Evolutionary conservation across 306 rosid species (phyloP), one percentile per base, ranked within the genome.

Genomic region (Heteromeles arbutifolia): DNA sequence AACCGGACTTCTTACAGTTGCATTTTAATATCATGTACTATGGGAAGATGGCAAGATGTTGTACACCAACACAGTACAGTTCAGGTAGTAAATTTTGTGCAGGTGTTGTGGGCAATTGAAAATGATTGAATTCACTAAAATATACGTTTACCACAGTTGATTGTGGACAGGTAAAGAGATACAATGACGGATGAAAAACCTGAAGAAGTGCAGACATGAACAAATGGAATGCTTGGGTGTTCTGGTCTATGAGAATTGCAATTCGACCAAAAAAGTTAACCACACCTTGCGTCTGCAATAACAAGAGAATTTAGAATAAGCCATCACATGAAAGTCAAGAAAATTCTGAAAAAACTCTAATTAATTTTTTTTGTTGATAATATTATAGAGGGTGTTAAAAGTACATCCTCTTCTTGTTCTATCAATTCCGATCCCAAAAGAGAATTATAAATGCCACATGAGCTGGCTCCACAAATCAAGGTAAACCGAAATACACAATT

Each of bases 171-270:
- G 62, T 14, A 28, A 69, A 41, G 39, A 58, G 69, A 73, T 4
- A 67, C 31, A 39, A 18, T 41, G 41, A 73, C 18, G 63, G 78
- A 78, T 77, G 52, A 65, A 18, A 70, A 81, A 95, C 99, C 99
- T 95, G 99, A 81, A 95, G 98, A 72, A 95, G 85, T 69, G 99
- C 99, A 12, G 92, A 85, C 98, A 95, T 92, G 87, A 95, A 95
- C 90, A 95, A 18, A 82, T 95, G 98, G 84, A 95, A 85, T 56
- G 99, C 99, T 84, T 95, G 99, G 17, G 99, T 95, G 78, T 95
- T 95, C 83, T 95, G 99, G 74, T 95, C 99, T 65, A 95, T 87
- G 56, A 95, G 99, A 75, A 95, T 89, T 74, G 99, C 84, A 82
- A 95, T 86, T 76, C 99, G 95, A 76, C 99, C 98, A 56, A 95